A percentile compares a stretch with the other conserved stretches of the same genome.
Evolutionary conservation across 345 rosid species (phyloP).

Genomic region (Gossypium bickii): DNA sequence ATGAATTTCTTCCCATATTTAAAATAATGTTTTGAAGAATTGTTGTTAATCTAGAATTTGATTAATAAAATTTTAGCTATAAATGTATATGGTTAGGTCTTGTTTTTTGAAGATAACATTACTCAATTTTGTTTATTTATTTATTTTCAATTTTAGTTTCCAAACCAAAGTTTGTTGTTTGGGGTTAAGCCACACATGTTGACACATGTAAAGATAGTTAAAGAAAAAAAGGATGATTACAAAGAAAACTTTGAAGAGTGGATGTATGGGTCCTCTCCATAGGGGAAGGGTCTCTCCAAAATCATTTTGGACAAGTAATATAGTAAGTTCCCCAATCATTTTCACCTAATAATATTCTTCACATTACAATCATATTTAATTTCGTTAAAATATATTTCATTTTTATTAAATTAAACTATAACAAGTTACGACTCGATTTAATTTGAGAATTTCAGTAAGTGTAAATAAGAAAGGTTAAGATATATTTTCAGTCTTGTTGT

Average conservation of each 20-base stretch:
- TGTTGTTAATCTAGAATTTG: background rate
- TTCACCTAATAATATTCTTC: too few relatives aligned
- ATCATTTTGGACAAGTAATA: background rate
- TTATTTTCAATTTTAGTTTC: conserved; percentile 4
- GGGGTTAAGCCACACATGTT: background rate
- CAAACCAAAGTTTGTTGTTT: conserved; percentile 1
- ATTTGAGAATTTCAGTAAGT: too few relatives aligned
- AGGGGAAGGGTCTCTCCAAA: background rate
- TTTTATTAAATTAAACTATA: too few relatives aligned
- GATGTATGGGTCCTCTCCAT: background rate
- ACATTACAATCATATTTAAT: too few relatives aligned
- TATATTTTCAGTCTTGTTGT: too few relatives aligned
- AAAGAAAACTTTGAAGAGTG: background rate
- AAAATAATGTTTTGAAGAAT: background rate
- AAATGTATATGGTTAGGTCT: background rate
- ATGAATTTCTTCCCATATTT: too few relatives aligned
- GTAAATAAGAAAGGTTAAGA: too few relatives aligned
- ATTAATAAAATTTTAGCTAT: background rate
- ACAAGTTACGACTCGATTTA: too few relatives aligned
- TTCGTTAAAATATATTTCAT: too few relatives aligned
- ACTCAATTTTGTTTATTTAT: background rate
- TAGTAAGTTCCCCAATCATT: too few relatives aligned
- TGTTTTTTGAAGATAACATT: background rate
- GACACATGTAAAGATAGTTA: too few relatives aligned
- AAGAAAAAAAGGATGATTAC: background rate